A percentile compares a stretch with the other conserved stretches of the same genome.
phyloP scores from a whole-genome alignment of 441 rosid genomes.

The Kokia cookei region DNA sequence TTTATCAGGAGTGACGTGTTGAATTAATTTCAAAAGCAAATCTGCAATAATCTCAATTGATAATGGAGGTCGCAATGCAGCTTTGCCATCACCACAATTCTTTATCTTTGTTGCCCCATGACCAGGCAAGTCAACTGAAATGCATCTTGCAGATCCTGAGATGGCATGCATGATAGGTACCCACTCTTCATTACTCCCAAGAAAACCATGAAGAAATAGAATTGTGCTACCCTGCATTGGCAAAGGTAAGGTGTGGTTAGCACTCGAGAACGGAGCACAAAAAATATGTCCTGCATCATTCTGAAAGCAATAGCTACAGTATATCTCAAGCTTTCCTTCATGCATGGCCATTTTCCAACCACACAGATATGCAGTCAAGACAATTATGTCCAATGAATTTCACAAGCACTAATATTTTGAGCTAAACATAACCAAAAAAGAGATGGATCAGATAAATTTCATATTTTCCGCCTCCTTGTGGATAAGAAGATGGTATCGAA shows the following conservation, averaged over 20 bases:
- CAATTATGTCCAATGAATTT: background rate
- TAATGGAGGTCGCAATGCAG: conserved; percentile 26
- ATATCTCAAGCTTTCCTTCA: conserved; percentile 8
- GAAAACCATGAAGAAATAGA: conserved; percentile 88
- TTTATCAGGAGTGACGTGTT: conserved; percentile 50
- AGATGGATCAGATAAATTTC: background rate
- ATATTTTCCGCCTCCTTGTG: background rate
- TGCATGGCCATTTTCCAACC: background rate
- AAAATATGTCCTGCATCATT: background rate
- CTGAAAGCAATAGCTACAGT: background rate
- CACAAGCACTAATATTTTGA: background rate
- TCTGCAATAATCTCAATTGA: conserved; percentile 57
- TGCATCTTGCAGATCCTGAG: conserved; percentile 76
- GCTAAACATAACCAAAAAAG: background rate
- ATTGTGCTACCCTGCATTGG: conserved; percentile 48
- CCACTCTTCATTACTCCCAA: conserved; percentile 94
- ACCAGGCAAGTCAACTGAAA: conserved; percentile 87
- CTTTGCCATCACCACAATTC: conserved; percentile 18
- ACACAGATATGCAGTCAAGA: background rate
- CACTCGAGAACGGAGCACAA: background rate
- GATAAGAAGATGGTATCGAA: background rate
- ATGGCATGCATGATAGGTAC: conserved; percentile 72
- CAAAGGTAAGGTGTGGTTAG: background rate
- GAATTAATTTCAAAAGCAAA: conserved; percentile 39
- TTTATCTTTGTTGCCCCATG: conserved; percentile 67